phyloP scores from a whole-genome alignment of 768 basidiomycete species.

The Kwoniella sp. region DNA sequence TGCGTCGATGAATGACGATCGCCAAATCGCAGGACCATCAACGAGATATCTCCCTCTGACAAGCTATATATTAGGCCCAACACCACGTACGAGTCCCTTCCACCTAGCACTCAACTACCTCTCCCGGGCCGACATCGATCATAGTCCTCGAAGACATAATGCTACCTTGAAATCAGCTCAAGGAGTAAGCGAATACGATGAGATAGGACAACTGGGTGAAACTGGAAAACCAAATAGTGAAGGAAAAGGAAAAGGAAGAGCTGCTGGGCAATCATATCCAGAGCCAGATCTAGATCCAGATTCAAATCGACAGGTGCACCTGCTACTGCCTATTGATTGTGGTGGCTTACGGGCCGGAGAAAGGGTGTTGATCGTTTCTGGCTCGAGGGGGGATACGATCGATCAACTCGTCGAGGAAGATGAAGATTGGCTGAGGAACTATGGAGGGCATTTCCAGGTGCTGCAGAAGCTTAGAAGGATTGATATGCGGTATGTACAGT shows the following conservation, averaged over 20 bases:
- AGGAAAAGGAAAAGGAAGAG: slow-evolving; percentile 19
- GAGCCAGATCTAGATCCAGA: not conserved
- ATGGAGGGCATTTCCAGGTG: slow-evolving; percentile 29
- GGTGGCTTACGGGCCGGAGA: slow-evolving; percentile 8
- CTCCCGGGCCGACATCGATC: slow-evolving; percentile 15
- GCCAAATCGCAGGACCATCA: not conserved
- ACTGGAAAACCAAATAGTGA: too few species aligned
- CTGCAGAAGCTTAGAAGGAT: slow-evolving; percentile 31
- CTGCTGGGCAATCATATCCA: too few species aligned
- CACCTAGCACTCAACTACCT: slow-evolving; percentile 42
- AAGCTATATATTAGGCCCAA: slow-evolving; percentile 1
- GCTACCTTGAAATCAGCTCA: not conserved
- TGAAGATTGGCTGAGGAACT: slow-evolving; percentile 42
- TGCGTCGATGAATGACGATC: too few species aligned
- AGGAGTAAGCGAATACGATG: too few species aligned
- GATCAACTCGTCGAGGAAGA: slow-evolving; percentile 42
- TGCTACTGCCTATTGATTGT: too few species aligned
- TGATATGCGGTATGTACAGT: slow-evolving; percentile 36
- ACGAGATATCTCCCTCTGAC: not conserved
- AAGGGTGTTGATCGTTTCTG: slow-evolving; percentile 36
- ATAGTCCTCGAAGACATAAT: not conserved
- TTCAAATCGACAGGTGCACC: not conserved
- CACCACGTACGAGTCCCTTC: slow-evolving; percentile 21
- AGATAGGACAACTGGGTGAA: too few species aligned
- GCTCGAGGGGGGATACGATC: slow-evolving; percentile 20